phyloP scores from a whole-genome alignment of 352 stramenopile genomes.

The Pythium apleroticum region DNA sequence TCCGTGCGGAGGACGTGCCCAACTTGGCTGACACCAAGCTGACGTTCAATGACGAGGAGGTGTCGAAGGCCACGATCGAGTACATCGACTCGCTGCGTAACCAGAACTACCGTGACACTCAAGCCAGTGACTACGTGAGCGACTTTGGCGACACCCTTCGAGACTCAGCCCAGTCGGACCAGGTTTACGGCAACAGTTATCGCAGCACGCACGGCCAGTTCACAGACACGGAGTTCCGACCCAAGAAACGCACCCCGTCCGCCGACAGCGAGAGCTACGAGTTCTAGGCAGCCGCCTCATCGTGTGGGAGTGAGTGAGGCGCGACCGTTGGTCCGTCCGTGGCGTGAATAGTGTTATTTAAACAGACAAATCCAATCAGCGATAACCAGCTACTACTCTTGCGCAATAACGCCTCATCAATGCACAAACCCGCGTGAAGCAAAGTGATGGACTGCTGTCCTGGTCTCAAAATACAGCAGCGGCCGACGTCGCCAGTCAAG shows the following conservation, averaged over 20 bases:
- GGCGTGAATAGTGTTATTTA: conserved; percentile 29
- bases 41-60: conserved; percentile 26
- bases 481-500: not conserved
- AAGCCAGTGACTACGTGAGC: conserved; percentile 23
- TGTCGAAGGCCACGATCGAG: conserved; percentile 26
- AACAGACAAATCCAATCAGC: conserved; percentile 10
- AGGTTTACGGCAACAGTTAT: conserved; percentile 13
- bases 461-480: not conserved
- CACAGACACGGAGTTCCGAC: conserved; percentile 29
- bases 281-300: conserved; percentile 44
- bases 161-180: conserved; percentile 20
- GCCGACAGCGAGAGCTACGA: conserved; percentile 74
- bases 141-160: conserved; percentile 21
- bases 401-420: not conserved
- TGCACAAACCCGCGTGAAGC: not conserved
- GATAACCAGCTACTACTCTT: not conserved
- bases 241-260: conserved; percentile 33
- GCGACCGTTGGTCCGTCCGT: not conserved
- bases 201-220: conserved; percentile 24
- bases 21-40: conserved; percentile 21
- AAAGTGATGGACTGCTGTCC: not conserved
- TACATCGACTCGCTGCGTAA: conserved; percentile 24
- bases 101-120: conserved; percentile 23
- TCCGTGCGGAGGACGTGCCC: conserved; percentile 19
- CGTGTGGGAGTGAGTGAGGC: conserved; percentile 12